A percentile compares a stretch with the other conserved stretches of the same genome.
phyloP scores from a whole-genome alignment of 2,329 filamentous ascomycete genomes.

The Ceratocystis variospora region DNA sequence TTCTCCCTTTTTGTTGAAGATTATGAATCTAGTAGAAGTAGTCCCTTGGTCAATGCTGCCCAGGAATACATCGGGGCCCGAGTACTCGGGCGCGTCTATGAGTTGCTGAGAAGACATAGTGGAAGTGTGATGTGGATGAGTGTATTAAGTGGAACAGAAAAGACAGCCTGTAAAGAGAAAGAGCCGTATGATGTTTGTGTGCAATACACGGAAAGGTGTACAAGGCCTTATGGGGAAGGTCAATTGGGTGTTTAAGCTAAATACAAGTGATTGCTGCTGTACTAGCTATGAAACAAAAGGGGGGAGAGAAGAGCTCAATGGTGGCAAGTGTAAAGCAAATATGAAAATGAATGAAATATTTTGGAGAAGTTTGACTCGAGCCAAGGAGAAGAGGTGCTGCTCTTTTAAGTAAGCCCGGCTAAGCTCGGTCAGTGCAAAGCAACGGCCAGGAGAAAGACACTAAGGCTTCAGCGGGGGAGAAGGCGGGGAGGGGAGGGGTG shows the following conservation, averaged over 20 bases:
- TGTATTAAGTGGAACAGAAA: background rate
- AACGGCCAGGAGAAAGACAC: background rate
- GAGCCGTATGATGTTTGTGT: background rate
- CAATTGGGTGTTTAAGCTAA: background rate
- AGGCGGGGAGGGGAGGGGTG: background rate
- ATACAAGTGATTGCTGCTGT: background rate
- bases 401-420: conserved; percentile 9
- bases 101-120: background rate
- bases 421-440: background rate
- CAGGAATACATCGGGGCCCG: conserved; percentile 39
- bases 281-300: background rate
- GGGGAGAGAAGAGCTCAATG: background rate
- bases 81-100: background rate
- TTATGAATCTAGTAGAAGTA: conserved; percentile 77
- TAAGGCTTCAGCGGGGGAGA: background rate
- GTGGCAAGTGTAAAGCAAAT: background rate
- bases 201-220: conserved; percentile 2
- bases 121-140: background rate
- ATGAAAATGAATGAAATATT: background rate
- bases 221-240: background rate
- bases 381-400: background rate
- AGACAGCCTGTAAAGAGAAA: background rate
- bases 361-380: background rate
- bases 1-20: conserved; percentile 68
- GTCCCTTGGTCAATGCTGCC: conserved; percentile 86